These are phyloP conservation scores for Galerina sulciceps DNA, from an alignment of 768 basidiomycete species.

Conservation along the genomic window DNA sequence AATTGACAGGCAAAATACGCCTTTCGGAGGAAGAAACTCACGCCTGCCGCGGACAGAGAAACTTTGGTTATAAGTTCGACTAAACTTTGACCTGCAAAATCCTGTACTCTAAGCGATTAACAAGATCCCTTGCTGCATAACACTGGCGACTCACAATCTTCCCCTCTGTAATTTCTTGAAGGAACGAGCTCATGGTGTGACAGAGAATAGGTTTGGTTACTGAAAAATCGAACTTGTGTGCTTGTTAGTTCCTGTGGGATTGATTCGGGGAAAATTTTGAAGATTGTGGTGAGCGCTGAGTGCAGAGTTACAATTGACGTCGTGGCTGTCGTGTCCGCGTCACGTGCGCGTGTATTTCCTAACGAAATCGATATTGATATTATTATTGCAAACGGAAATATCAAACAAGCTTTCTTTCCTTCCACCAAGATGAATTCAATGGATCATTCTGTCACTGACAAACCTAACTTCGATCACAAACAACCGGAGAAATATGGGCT, in stretches of 20 bases:
- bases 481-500: no score
- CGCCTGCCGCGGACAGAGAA: constrained; percentile 50
- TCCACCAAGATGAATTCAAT: no score
- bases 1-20: no score
- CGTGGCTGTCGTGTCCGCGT: constrained; percentile 5
- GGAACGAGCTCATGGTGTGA: constrained; percentile 23
- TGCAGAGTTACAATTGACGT: background rate
- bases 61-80: constrained; percentile 52
- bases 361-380: no score
- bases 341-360: background rate
- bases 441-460: no score
- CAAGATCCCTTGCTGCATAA: background rate
- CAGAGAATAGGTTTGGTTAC: no score
- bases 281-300: background rate
- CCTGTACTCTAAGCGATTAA: constrained; percentile 36
- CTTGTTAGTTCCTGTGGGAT: no score
- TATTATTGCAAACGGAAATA: no score
- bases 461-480: no score
- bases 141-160: constrained; percentile 39
- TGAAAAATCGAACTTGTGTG: no score
- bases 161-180: constrained; percentile 39
- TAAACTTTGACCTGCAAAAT: constrained; percentile 63
- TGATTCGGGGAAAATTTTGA: no score
- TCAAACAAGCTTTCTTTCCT: no score
- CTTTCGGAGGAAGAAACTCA: constrained; percentile 29